These are phyloP conservation scores for Solanum infundibuliforme DNA, from an alignment of 257 asterid species.

Conservation along the genomic window DNA sequence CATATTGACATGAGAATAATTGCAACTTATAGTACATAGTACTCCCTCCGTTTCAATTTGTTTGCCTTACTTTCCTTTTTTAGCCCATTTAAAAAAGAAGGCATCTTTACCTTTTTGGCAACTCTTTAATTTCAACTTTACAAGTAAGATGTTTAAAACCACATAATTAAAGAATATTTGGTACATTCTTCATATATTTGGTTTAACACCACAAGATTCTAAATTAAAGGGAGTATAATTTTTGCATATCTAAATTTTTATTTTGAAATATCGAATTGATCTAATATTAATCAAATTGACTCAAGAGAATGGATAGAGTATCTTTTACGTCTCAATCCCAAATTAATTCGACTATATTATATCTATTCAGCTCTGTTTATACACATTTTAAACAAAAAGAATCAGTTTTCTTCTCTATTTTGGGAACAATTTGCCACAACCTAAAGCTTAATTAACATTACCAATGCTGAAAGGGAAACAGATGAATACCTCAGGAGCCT, in stretches of 20 bases:
- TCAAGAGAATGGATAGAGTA: neutral
- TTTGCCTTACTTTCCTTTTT: neutral
- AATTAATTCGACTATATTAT: neutral
- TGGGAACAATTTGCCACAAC: neutral
- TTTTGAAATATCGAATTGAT: neutral
- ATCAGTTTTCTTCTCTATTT: neutral
- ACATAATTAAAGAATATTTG: neutral
- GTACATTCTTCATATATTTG: neutral
- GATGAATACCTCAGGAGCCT: constrained; percentile 69
- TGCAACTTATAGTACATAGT: neutral
- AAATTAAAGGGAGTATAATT: no score
- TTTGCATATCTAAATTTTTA: no score
- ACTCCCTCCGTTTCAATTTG: neutral
- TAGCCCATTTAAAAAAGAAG: neutral
- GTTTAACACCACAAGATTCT: no score
- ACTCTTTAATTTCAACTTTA: neutral
- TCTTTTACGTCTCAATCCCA: neutral
- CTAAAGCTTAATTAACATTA: neutral
- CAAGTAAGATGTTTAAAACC: neutral
- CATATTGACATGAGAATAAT: neutral
- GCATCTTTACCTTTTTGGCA: neutral
- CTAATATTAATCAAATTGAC: neutral
- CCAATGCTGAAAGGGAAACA: neutral
- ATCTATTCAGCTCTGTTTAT: neutral
- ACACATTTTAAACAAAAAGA: neutral